Conservation (phyloP, 352 stramenopile genomes). For the Phytopythium sindhum region DNA sequence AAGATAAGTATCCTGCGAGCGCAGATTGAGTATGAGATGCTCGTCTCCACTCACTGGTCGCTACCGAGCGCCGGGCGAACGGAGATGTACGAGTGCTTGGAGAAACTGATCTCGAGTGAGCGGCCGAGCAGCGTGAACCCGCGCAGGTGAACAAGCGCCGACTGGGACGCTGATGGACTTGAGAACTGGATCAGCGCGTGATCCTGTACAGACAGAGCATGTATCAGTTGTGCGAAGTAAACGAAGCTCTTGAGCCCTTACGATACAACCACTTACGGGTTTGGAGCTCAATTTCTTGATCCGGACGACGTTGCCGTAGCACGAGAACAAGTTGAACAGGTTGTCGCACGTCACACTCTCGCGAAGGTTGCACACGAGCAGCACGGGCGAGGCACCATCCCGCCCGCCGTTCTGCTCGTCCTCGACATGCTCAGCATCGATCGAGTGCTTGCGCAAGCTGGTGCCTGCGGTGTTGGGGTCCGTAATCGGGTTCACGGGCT, state of each 20-base stretch:
- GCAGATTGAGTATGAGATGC: not conserved
- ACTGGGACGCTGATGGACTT: slow-evolving; percentile 36
- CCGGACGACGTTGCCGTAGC: slow-evolving; percentile 58
- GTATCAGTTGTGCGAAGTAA: not conserved
- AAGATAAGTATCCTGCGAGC: not conserved
- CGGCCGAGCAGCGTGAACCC: slow-evolving; percentile 48
- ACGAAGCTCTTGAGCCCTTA: no score
- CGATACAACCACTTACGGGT: slow-evolving; percentile 11
- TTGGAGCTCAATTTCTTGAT: slow-evolving; percentile 61
- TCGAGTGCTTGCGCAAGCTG: slow-evolving; percentile 7
- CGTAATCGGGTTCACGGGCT: slow-evolving; percentile 20
- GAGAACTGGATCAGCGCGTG: slow-evolving; percentile 61
- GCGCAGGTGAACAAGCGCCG: slow-evolving; percentile 47
- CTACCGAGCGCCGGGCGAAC: slow-evolving; percentile 14
- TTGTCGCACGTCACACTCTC: slow-evolving; percentile 54
- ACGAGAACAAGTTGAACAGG: slow-evolving; percentile 70
- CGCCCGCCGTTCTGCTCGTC: slow-evolving; percentile 4
- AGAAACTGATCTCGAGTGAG: slow-evolving; percentile 63
- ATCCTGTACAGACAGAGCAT: slow-evolving; percentile 15
- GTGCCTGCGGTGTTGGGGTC: slow-evolving; percentile 11
- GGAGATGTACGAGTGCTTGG: slow-evolving; percentile 52
- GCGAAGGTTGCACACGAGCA: slow-evolving; percentile 54
- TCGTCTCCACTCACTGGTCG: slow-evolving; percentile 9
- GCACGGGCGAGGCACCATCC: slow-evolving; percentile 39
- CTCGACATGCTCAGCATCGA: not conserved